Conservation (phyloP, 164 flowering plant species). For the Sextonia rubra region DNA sequence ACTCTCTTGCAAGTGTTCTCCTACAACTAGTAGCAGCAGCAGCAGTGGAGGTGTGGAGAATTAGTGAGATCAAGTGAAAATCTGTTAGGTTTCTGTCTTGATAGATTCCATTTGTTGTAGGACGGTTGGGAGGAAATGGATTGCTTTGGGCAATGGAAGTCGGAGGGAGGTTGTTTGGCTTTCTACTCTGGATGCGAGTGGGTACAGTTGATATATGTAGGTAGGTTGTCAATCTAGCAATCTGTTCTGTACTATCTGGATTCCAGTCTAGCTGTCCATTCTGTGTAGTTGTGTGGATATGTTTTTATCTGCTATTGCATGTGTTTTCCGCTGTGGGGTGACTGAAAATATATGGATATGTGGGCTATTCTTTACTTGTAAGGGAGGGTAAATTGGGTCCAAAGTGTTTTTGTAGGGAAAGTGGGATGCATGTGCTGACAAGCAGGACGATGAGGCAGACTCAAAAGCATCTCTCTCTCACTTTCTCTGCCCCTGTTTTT, state of each 20-base stretch:
- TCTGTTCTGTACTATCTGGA: neutral
- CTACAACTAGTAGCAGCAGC: neutral
- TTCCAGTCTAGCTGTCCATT: no score
- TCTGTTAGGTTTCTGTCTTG: neutral
- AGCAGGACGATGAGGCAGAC: constrained; percentile 11
- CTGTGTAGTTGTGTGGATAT: neutral
- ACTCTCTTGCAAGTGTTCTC: neutral
- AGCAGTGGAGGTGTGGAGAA: neutral
- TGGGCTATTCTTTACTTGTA: constrained; percentile 72
- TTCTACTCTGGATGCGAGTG: constrained; percentile 4
- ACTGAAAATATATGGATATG: constrained; percentile 26
- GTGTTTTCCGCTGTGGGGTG: constrained; percentile 4
- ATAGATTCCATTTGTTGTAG: neutral
- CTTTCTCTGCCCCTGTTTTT: constrained; percentile 13
- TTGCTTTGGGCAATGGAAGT: neutral
- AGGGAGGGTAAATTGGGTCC: constrained; percentile 36
- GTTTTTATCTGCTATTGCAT: no score
- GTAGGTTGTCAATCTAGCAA: neutral
- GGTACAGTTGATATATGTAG: neutral
- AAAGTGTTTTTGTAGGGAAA: constrained; percentile 73
- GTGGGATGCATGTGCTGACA: constrained; percentile 96
- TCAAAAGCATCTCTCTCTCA: constrained; percentile 41
- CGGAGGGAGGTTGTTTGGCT: constrained; percentile 5
- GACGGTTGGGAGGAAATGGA: neutral
- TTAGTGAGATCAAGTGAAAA: constrained; percentile 1